Conservation (phyloP, 768 basidiomycete species). For the Royoungia palumana region DNA sequence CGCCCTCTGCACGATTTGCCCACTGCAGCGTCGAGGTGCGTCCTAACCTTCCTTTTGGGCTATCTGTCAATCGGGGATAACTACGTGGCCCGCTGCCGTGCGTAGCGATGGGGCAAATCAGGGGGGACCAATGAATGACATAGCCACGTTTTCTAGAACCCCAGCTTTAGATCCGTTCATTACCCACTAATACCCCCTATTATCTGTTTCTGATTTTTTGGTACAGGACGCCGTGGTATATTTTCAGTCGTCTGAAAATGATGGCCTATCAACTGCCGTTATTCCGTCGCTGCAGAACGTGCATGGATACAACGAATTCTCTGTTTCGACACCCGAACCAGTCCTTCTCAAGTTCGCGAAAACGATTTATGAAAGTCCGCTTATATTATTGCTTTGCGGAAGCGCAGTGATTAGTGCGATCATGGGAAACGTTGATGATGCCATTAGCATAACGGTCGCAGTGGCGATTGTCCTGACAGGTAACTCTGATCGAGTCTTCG, state of each 20-base stretch:
- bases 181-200: not conserved
- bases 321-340: slow-evolving; percentile 78
- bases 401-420: slow-evolving; percentile 86
- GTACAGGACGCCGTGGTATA: slow-evolving; percentile 69
- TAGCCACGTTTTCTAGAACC: slow-evolving; percentile 7
- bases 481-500: slow-evolving; percentile 33
- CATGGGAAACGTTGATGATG: slow-evolving; percentile 96
- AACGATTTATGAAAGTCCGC: slow-evolving; percentile 92
- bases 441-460: slow-evolving; percentile 87
- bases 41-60: not conserved
- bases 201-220: slow-evolving; percentile 5
- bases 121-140: not conserved
- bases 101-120: not conserved
- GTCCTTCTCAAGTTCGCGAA: slow-evolving; percentile 85
- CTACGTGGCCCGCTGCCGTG: not conserved
- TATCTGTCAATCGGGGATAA: no score
- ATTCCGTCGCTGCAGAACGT: slow-evolving; percentile 60
- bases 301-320: slow-evolving; percentile 94
- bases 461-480: slow-evolving; percentile 92
- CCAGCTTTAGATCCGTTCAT: not conserved
- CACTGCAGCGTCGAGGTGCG: slow-evolving; percentile 63
- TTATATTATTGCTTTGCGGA: slow-evolving; percentile 86
- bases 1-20: slow-evolving; percentile 66
- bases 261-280: slow-evolving; percentile 61
- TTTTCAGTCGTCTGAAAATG: slow-evolving; percentile 59